A percentile compares a stretch with the other conserved stretches of the same genome.
phyloP scores from a whole-genome alignment of 2,329 filamentous ascomycete genomes.

The Fonsecaea pugnacius region DNA sequence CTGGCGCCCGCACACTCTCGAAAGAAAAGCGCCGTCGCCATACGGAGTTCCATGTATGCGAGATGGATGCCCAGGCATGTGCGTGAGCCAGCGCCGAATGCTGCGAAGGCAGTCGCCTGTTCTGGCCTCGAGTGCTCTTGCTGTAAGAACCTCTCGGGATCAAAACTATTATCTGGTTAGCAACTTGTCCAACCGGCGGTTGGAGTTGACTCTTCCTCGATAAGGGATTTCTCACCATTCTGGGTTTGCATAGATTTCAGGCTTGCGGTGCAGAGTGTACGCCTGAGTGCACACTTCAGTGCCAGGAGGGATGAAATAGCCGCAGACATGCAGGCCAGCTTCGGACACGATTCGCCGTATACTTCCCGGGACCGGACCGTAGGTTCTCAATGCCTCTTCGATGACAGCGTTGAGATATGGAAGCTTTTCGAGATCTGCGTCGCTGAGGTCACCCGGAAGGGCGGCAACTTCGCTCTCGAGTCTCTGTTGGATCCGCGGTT shows the following conservation, averaged over 20 bases:
- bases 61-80: constrained; percentile 73
- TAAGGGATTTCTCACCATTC: constrained; percentile 43
- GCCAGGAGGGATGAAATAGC: constrained; percentile 55
- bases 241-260: constrained; percentile 55
- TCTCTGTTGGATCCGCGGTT: constrained; percentile 47
- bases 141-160: too few species aligned
- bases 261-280: constrained; percentile 62
- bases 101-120: constrained; percentile 71
- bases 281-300: constrained; percentile 57
- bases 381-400: constrained; percentile 63
- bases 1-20: too few species aligned
- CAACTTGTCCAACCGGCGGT: too few species aligned
- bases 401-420: constrained; percentile 61
- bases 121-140: too few species aligned
- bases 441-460: constrained; percentile 42
- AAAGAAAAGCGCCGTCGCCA: constrained; percentile 59
- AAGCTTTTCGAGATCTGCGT: constrained; percentile 55
- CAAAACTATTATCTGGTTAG: too few species aligned
- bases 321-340: constrained; percentile 48
- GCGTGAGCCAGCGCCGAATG: constrained; percentile 70
- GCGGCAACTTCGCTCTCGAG: constrained; percentile 54
- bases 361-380: constrained; percentile 61
- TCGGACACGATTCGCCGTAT: constrained; percentile 59
- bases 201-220: too few species aligned
- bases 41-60: constrained; percentile 62